These are phyloP conservation scores for Mucor racemosus DNA, from an alignment of 371 early-diverging fungal species.

Conservation along the genomic window DNA sequence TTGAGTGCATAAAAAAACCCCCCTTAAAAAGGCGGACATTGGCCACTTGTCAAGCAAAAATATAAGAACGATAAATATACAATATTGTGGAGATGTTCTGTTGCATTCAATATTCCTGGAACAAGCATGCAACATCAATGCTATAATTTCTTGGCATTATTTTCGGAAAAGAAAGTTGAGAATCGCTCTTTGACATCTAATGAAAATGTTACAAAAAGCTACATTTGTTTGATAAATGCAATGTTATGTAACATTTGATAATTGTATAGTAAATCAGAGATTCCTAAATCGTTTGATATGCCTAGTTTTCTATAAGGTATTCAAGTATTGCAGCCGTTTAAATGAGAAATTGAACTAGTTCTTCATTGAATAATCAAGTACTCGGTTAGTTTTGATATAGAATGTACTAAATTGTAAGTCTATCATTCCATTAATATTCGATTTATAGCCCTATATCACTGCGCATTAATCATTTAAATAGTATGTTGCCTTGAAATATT, in stretches of 20 bases:
- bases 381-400: background rate
- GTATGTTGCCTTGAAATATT: too few species aligned
- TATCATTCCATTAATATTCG: background rate
- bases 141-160: background rate
- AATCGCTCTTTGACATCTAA: too few species aligned
- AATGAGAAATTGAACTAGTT: background rate
- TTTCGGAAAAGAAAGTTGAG: too few species aligned
- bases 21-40: slow-evolving; percentile 5
- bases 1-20: background rate
- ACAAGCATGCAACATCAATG: background rate
- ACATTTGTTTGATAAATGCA: background rate
- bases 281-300: too few species aligned
- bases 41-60: slow-evolving; percentile 3
- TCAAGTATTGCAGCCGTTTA: background rate
- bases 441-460: background rate
- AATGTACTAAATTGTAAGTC: background rate
- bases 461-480: background rate
- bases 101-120: background rate
- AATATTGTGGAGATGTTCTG: too few species aligned
- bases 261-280: background rate
- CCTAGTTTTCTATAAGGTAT: background rate
- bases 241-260: background rate
- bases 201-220: background rate
- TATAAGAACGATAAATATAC: background rate
- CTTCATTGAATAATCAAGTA: background rate